Conservation (phyloP, 345 rosid genomes). For the Rhizophora apiculata region DNA sequence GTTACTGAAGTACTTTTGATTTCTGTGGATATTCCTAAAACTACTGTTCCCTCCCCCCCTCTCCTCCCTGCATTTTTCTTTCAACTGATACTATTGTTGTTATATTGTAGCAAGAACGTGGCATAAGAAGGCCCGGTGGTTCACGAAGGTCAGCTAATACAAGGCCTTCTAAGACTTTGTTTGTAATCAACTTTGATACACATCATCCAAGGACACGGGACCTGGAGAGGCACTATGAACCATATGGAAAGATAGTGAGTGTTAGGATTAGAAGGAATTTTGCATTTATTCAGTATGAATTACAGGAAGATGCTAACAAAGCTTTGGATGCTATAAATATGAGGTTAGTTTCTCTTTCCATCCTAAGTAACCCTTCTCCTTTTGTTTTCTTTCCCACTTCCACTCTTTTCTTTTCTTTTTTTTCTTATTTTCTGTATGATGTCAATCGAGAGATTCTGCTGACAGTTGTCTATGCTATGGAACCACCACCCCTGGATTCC, state of each 20-base stretch:
- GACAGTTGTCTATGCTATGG: no score
- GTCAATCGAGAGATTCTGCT: no score
- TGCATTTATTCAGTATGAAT: conserved; percentile 89
- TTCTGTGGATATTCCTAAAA: no score
- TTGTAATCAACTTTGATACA: conserved; percentile 94
- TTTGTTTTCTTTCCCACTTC: conserved; percentile 5
- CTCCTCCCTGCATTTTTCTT: not conserved
- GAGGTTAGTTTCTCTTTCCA: conserved; percentile 41
- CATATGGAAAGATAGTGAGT: conserved; percentile 82
- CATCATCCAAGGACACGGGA: conserved; percentile 76
- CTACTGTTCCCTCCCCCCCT: not conserved
- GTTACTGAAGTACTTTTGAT: no score
- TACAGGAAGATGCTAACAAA: conserved; percentile 81
- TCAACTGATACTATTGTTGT: not conserved
- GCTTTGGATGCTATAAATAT: conserved; percentile 78
- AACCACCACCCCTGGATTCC: no score
- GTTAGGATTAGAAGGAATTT: conserved; percentile 94
- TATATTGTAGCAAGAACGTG: conserved; percentile 72
- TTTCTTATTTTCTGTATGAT: not conserved
- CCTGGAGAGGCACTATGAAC: conserved; percentile 89
- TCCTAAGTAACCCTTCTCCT: not conserved
- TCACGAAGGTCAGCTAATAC: conserved; percentile 57
- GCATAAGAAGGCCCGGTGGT: conserved; percentile 48
- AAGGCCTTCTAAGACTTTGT: conserved; percentile 88
- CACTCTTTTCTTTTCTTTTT: conserved; percentile 6